Evolutionary conservation across 148 eudicot genomes (phyloP), one percentile per base, ranked within the genome.

Genomic region (Fagopyrum tataricum): DNA sequence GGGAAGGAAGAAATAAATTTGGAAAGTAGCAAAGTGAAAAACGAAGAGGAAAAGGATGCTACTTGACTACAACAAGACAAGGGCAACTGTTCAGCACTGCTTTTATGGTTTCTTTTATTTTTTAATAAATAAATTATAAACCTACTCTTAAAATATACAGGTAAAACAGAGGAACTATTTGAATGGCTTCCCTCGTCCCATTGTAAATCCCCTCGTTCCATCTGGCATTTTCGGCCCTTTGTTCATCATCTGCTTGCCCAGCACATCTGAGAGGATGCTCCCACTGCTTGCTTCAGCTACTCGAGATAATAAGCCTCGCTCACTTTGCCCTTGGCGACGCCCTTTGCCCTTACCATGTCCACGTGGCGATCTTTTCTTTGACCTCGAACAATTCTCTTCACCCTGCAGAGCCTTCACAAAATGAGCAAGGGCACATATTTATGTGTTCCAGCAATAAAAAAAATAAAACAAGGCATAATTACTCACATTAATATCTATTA

Each of bases 191-290:
- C 96, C 96, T 66, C 98, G 79, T 44, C 98, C 98, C 93, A 93
- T 83, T 20, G 93, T 85, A 79, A 93, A 93, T 12, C 98, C 98
- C 77, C 87, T 78, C 0, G 96, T 88, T 40, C 98, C 98, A 76
- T 93, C 98, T 13, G 98, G 96, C 96, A 90, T 93, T 80, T 90
- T 81, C 0, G 98, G 98, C 7, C 93, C 96, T 75, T 79, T 92
- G 44, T 74, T 69, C 12, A 40, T 69, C 12, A 40, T 72, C 73
- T 69, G 85, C 70, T 85, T 89, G 18, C 79, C 53, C 8, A 69
- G 64, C 7, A 51, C 7, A 41, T 89, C 90, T 41, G 74, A 80
- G 24, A 64, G 90, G 68, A 62, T 20, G 15, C 4, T 48, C 72
- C 69, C 80, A 70, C 56, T 70, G 61, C 56, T n/a, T 20, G 75